These are phyloP conservation scores for Blastocystis sp. DNA, from an alignment of 352 stramenopile species.

Conservation along the genomic window DNA sequence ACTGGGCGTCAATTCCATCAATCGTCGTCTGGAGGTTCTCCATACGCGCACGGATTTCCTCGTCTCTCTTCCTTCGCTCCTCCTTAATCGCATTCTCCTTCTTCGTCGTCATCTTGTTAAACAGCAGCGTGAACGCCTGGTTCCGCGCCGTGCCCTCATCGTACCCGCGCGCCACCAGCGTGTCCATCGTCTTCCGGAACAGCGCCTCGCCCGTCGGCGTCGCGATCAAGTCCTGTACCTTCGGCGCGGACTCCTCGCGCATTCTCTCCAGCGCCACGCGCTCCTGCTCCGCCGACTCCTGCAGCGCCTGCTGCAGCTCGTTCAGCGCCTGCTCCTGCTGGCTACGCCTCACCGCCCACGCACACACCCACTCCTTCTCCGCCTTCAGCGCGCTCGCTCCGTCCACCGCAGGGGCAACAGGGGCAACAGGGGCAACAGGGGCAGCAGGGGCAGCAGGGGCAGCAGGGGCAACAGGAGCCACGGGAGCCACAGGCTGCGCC, in stretches of 20 bases:
- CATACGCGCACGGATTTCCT: constrained; percentile 7
- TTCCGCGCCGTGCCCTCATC: not conserved
- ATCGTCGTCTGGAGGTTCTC: constrained; percentile 21
- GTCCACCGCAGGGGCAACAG: not conserved
- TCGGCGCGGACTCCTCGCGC: not conserved
- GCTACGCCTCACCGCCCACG: not conserved
- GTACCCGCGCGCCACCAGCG: not conserved
- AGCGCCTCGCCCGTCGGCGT: constrained; percentile 10
- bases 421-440: too few relatives aligned
- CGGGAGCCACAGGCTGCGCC: not conserved
- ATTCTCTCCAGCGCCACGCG: not conserved
- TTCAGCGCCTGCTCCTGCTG: not conserved
- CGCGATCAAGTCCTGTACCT: constrained; percentile 2
- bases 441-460: too few relatives aligned
- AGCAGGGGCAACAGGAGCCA: too few relatives aligned
- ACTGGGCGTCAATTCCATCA: constrained; percentile 6
- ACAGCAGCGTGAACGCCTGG: constrained; percentile 14
- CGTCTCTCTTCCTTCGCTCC: not conserved
- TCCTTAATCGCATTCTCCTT: constrained; percentile 2
- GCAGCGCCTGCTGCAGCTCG: not conserved
- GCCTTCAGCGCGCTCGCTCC: not conserved
- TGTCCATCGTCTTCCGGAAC: constrained; percentile 35
- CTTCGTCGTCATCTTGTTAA: constrained; percentile 16
- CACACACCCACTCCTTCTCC: not conserved
- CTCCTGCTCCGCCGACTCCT: constrained; percentile 12